Percentiles rank a stretch among this genome's conserved stretches.
phyloP scores from a whole-genome alignment of 192 early-diverging fungal genomes.

The Backusella sp. region DNA sequence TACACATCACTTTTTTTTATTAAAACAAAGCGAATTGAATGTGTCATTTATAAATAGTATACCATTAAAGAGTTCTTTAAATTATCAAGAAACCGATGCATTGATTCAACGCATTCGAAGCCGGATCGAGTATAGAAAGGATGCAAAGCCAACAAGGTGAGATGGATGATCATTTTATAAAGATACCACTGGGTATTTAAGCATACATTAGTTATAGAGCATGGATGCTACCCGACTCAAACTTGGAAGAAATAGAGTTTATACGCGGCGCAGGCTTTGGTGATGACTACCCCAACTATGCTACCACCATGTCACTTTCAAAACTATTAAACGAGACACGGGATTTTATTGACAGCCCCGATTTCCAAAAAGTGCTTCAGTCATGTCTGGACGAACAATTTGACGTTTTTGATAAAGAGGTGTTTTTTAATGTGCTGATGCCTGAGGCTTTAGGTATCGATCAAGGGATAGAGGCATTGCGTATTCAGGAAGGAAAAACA shows the following conservation, averaged over 20 bases:
- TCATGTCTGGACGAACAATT: slow-evolving; percentile 44
- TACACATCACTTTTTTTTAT: too few species aligned
- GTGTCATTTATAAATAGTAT: slow-evolving; percentile 32
- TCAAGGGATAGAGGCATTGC: slow-evolving; percentile 43
- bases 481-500: slow-evolving; percentile 37
- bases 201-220: slow-evolving; percentile 38
- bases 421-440: slow-evolving; percentile 36
- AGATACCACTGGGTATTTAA: too few species aligned
- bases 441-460: slow-evolving; percentile 34
- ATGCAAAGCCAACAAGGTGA: slow-evolving; percentile 33
- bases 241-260: slow-evolving; percentile 61
- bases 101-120: slow-evolving; percentile 53
- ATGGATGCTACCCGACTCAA: slow-evolving; percentile 60
- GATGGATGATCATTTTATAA: neutral
- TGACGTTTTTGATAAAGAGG: slow-evolving; percentile 38
- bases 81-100: slow-evolving; percentile 53
- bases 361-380: slow-evolving; percentile 44
- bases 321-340: slow-evolving; percentile 82
- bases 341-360: slow-evolving; percentile 78
- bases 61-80: slow-evolving; percentile 61
- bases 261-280: slow-evolving; percentile 55
- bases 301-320: slow-evolving; percentile 48
- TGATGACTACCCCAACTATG: slow-evolving; percentile 3
- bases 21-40: too few species aligned
- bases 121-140: slow-evolving; percentile 49